These are phyloP conservation scores for Solanum piurae DNA, from an alignment of 257 asterid species.

Conservation along the genomic window DNA sequence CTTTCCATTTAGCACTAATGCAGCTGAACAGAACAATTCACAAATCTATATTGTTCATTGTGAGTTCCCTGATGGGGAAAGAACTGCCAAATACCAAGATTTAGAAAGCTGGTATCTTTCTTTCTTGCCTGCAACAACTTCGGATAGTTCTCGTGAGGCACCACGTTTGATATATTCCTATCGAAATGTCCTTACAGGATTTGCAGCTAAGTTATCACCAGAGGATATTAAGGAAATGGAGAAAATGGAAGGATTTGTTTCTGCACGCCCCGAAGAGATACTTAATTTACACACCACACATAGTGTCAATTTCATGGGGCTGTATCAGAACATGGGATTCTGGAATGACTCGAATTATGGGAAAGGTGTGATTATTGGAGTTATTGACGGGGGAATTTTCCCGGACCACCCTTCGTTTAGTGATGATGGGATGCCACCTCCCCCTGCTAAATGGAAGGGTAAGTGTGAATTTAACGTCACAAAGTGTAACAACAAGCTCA, in stretches of 20 bases:
- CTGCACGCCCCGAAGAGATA: neutral
- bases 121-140: slow-evolving; percentile 4
- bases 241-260: slow-evolving; percentile 7
- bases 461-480: neutral
- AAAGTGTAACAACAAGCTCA: slow-evolving; percentile 21
- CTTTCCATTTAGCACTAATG: neutral
- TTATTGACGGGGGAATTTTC: slow-evolving; percentile 13
- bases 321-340: neutral
- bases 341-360: slow-evolving; percentile 16
- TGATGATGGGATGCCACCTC: slow-evolving; percentile 5
- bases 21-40: neutral
- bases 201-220: slow-evolving; percentile 13
- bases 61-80: neutral
- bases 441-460: slow-evolving; percentile 24
- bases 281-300: slow-evolving; percentile 3
- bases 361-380: slow-evolving; percentile 20
- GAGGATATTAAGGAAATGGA: slow-evolving; percentile 8
- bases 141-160: neutral
- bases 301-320: slow-evolving; percentile 1
- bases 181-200: slow-evolving; percentile 10
- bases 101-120: slow-evolving; percentile 16
- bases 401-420: slow-evolving; percentile 11
- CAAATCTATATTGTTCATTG: slow-evolving; percentile 28
- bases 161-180: slow-evolving; percentile 16
- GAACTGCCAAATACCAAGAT: neutral